Evolutionary conservation across 306 rosid genomes (phyloP).

Genomic region (Fragaria nilgerrensis): DNA sequence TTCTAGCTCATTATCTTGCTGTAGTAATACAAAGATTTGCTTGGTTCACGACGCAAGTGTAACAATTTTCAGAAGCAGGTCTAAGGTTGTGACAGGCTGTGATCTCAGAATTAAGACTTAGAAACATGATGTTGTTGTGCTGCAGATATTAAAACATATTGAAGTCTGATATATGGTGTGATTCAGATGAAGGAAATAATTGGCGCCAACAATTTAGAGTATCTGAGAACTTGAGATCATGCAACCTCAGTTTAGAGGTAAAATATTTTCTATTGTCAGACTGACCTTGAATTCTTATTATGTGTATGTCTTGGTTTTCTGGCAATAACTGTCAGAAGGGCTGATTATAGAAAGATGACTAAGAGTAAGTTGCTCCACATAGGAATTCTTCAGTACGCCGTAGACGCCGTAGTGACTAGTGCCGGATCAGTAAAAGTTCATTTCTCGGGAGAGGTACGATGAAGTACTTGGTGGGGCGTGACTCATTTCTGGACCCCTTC

Average conservation of each 20-base stretch:
- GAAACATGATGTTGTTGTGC: background rate
- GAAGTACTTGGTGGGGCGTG: no score
- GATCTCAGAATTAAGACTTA: background rate
- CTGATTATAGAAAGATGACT: background rate
- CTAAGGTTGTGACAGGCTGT: background rate
- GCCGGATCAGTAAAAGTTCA: background rate
- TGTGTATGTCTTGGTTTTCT: background rate
- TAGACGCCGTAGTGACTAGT: background rate
- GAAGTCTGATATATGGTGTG: background rate
- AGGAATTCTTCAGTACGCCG: background rate
- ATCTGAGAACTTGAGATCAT: background rate
- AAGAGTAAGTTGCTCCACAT: background rate
- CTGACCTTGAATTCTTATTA: background rate
- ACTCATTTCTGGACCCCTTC: no score
- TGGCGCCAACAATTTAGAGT: background rate
- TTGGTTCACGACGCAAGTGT: background rate
- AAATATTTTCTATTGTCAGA: background rate
- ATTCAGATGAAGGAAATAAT: background rate
- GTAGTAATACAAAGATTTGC: background rate
- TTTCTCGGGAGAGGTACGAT: no score
- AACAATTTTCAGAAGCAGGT: background rate
- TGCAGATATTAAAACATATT: background rate
- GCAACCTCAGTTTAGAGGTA: background rate
- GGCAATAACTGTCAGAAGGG: background rate
- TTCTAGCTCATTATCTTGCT: background rate